Evolutionary conservation across 176 grass and related monocot genomes (phyloP).

Genomic region (Juncus inflexus): DNA sequence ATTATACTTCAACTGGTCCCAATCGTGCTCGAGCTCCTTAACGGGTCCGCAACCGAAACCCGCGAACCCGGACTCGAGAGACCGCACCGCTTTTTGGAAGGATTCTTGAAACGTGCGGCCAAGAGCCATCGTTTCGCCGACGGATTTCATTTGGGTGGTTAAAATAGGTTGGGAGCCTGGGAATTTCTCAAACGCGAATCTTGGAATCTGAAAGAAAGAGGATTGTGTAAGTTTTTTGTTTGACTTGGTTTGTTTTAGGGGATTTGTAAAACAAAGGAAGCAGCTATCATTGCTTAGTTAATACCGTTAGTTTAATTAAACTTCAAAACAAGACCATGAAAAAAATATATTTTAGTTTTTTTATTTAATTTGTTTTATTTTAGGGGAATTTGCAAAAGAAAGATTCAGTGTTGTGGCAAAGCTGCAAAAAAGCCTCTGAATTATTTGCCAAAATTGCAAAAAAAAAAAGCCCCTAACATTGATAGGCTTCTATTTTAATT

Average conservation of each 20-base stretch:
- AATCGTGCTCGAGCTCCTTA: conserved; percentile 95
- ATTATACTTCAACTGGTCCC: conserved; percentile 92
- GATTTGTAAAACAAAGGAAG: background rate
- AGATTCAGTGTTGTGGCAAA: no score
- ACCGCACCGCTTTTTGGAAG: conserved; percentile 94
- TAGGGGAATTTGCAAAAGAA: no score
- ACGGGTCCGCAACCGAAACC: conserved; percentile 90
- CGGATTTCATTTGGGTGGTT: conserved; percentile 99
- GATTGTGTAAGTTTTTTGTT: conserved; percentile 10
- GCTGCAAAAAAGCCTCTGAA: no score
- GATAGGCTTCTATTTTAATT: no score
- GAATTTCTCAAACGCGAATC: conserved; percentile 99
- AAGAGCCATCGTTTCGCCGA: conserved; percentile 92
- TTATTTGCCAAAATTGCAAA: no score
- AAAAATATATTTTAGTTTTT: no score
- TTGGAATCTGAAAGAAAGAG: conserved; percentile 65
- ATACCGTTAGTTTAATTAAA: no score
- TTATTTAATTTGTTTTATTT: no score
- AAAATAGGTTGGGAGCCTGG: conserved; percentile 86
- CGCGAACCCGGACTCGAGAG: conserved; percentile 80
- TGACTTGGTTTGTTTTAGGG: background rate
- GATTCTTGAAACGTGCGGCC: conserved; percentile 97
- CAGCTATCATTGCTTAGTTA: no score
- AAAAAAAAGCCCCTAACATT: no score
- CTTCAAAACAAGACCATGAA: no score